phyloP scores from a whole-genome alignment of 371 early-diverging fungal genomes.

The Mortierella sp. region DNA sequence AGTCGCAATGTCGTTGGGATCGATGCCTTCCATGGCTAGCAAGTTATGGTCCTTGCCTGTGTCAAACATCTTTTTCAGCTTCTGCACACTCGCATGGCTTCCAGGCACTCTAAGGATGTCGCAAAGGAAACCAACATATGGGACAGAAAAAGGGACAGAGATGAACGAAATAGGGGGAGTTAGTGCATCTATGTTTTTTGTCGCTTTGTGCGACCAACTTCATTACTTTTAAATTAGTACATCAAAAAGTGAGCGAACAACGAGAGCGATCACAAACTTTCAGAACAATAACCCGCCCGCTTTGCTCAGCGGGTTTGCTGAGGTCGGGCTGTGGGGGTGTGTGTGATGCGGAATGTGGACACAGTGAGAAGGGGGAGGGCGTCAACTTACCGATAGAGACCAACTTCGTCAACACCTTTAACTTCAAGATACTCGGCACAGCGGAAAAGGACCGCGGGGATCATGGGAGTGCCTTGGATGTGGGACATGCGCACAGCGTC shows the following conservation, averaged over 20 bases:
- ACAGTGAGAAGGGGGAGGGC: too few species aligned
- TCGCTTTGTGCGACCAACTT: not conserved
- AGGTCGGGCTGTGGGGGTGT: not conserved
- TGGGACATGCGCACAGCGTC: conserved; percentile 50
- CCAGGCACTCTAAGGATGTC: conserved; percentile 41
- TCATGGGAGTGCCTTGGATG: conserved; percentile 45
- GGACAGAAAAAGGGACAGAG: too few species aligned
- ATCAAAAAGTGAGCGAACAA: too few species aligned
- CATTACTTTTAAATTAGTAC: too few species aligned
- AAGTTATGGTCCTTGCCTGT: conserved; percentile 44
- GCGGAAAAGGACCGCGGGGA: conserved; percentile 43
- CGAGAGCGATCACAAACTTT: too few species aligned
- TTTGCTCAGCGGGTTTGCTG: too few species aligned
- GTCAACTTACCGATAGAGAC: conserved; percentile 42
- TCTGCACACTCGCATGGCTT: conserved; percentile 50
- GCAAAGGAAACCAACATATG: too few species aligned
- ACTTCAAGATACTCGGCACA: conserved; percentile 45
- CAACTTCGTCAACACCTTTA: conserved; percentile 47
- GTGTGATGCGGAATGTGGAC: not conserved
- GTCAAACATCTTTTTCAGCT: conserved; percentile 47
- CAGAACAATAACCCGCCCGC: too few species aligned
- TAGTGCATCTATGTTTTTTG: too few species aligned
- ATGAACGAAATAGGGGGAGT: too few species aligned
- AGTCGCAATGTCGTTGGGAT: conserved; percentile 54
- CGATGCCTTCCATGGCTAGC: conserved; percentile 35